Conservation (phyloP, 192 early-diverging fungal species). For the Mortierella hygrophila region DNA sequence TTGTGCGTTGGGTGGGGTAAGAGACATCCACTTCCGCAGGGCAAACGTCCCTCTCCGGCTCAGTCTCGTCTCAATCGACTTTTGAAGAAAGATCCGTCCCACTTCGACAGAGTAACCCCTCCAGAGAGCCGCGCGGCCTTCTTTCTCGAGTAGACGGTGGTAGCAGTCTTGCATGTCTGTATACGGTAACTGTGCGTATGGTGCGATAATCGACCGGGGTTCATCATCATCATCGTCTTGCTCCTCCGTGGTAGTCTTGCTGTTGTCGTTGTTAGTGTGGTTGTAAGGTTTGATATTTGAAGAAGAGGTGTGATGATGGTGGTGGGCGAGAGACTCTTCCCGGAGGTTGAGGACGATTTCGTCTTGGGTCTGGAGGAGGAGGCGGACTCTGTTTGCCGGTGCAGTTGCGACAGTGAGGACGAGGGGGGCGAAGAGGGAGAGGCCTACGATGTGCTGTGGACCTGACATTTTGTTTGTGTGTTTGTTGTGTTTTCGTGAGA, state of each 20-base stretch:
- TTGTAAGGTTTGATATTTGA: not conserved
- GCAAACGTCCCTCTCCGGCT: not conserved
- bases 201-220: slow-evolving; percentile 40
- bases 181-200: slow-evolving; percentile 42
- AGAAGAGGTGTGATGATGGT: not conserved
- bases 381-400: slow-evolving; percentile 36
- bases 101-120: slow-evolving; percentile 21
- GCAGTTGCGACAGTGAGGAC: slow-evolving; percentile 15
- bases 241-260: not conserved
- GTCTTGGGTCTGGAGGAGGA: slow-evolving; percentile 45
- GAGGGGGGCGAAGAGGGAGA: slow-evolving; percentile 11
- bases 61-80: slow-evolving; percentile 11
- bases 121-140: slow-evolving; percentile 36
- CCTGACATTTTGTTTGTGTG: not conserved
- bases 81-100: not conserved
- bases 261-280: not conserved
- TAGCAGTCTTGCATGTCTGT: slow-evolving; percentile 28
- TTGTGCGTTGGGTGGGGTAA: not conserved
- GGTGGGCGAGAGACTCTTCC: slow-evolving; percentile 31
- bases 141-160: slow-evolving; percentile 32
- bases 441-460: slow-evolving; percentile 13
- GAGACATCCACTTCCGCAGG: slow-evolving; percentile 1
- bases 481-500: not conserved
- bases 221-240: slow-evolving; percentile 18
- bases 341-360: slow-evolving; percentile 50